A percentile compares a stretch with the other conserved stretches of the same genome.
These are phyloP conservation scores for Chaetoceros muelleri DNA, from an alignment of 108 stramenopile genomes.

Conservation along the genomic window DNA sequence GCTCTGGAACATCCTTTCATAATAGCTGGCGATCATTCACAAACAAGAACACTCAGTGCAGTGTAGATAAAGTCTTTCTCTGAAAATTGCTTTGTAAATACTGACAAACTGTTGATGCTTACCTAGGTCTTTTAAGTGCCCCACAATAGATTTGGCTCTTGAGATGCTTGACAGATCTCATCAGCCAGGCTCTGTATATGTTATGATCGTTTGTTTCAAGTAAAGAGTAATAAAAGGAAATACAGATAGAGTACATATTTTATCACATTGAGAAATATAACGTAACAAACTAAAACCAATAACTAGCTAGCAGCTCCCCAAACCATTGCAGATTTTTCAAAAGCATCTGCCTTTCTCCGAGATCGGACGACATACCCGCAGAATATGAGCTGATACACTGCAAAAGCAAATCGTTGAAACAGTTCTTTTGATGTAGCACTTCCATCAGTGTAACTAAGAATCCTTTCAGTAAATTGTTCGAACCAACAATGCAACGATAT, in stretches of 20 bases:
- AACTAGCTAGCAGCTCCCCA: neutral
- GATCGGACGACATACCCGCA: neutral
- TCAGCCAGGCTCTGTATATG: neutral
- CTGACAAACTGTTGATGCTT: no score
- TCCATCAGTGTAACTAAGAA: neutral
- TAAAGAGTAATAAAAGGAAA: no score
- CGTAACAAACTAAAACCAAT: no score
- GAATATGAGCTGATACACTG: neutral
- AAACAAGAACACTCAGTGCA: neutral
- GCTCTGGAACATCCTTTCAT: constrained; percentile 89
- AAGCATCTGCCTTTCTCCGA: neutral
- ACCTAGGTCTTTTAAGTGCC: no score
- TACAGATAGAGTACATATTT: no score
- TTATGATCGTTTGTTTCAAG: no score
- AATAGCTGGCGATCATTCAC: constrained; percentile 1
- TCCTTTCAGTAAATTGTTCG: neutral
- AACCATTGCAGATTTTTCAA: neutral
- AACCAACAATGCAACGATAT: neutral
- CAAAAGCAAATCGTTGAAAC: neutral
- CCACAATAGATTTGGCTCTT: neutral
- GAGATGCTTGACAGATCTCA: neutral
- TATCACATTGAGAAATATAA: no score
- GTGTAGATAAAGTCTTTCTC: no score
- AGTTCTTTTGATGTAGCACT: neutral
- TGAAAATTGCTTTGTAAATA: no score